Evolutionary conservation across 345 rosid genomes (phyloP).

Genomic region (Hibiscus tridactylites): DNA sequence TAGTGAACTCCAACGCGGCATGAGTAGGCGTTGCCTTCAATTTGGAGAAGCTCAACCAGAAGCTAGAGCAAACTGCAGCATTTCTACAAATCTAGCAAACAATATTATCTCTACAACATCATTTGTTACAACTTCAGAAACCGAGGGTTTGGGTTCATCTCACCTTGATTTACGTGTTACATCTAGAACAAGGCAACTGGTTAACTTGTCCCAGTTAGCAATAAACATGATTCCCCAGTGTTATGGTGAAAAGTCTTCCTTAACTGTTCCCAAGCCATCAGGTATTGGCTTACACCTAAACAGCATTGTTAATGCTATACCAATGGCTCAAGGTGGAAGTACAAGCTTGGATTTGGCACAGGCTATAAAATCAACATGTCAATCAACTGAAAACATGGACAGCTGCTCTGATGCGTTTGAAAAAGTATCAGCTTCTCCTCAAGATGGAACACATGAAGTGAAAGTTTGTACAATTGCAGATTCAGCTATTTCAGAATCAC

Average conservation of each 20-base stretch:
- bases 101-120: constrained; percentile 16
- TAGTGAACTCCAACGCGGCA: constrained; percentile 36
- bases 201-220: constrained; percentile 13
- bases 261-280: constrained; percentile 32
- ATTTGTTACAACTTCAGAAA: constrained; percentile 17
- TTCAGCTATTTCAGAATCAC: constrained; percentile 24
- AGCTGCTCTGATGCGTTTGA: neutral
- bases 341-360: constrained; percentile 9
- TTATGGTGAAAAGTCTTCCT: constrained; percentile 17
- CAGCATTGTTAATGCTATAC: constrained; percentile 30
- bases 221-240: constrained; percentile 12
- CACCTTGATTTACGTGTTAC: constrained; percentile 14
- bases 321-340: constrained; percentile 16
- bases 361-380: constrained; percentile 5
- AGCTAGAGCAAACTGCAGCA: constrained; percentile 6
- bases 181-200: constrained; percentile 20
- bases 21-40: constrained; percentile 61
- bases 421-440: neutral
- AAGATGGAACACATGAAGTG: constrained; percentile 17
- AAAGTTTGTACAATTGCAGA: constrained; percentile 15
- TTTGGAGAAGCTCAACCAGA: constrained; percentile 39
- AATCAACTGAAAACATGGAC: neutral
- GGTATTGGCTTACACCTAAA: constrained; percentile 59
- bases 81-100: constrained; percentile 13
- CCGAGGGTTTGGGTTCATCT: constrained; percentile 24